Conservation (phyloP, 2,329 filamentous ascomycete species). For the Atkinsonella hypoxylon region DNA sequence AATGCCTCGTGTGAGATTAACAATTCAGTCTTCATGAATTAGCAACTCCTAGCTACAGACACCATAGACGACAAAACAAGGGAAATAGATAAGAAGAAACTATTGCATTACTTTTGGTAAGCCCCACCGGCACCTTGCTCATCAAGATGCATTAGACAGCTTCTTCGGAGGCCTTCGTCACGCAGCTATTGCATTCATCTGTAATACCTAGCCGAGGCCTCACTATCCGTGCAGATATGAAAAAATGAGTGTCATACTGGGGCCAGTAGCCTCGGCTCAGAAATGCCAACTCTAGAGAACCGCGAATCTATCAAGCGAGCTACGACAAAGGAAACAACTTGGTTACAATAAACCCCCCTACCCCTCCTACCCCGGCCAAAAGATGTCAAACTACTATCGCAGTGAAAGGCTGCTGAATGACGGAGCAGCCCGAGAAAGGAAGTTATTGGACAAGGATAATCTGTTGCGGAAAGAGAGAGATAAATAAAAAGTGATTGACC, state of each 20-base stretch:
- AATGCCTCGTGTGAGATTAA: not conserved
- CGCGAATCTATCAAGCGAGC: constrained; percentile 28
- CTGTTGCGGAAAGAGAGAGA: constrained; percentile 11
- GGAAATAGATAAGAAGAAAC: constrained; percentile 18
- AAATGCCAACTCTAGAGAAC: constrained; percentile 22
- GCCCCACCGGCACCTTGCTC: constrained; percentile 22
- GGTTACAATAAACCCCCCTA: constrained; percentile 16
- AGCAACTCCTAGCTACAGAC: constrained; percentile 26
- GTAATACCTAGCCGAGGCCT: constrained; percentile 15
- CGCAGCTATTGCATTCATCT: constrained; percentile 21
- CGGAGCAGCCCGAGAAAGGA: constrained; percentile 12
- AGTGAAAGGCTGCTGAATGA: constrained; percentile 11
- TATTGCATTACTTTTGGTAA: constrained; percentile 31
- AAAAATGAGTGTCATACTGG: not conserved
- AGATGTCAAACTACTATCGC: constrained; percentile 18
- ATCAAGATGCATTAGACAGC: constrained; percentile 25
- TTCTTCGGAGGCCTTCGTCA: constrained; percentile 17
- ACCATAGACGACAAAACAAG: constrained; percentile 20
- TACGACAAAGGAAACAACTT: constrained; percentile 21
- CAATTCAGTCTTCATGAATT: constrained; percentile 17
- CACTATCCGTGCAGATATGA: constrained; percentile 12
- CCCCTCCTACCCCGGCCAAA: not conserved
- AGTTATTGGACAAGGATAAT: constrained; percentile 15
- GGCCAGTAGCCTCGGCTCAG: constrained; percentile 9
- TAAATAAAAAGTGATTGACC: not conserved